phyloP scores from a whole-genome alignment of 2,329 filamentous ascomycete species.

The Clathrospora elynae region DNA sequence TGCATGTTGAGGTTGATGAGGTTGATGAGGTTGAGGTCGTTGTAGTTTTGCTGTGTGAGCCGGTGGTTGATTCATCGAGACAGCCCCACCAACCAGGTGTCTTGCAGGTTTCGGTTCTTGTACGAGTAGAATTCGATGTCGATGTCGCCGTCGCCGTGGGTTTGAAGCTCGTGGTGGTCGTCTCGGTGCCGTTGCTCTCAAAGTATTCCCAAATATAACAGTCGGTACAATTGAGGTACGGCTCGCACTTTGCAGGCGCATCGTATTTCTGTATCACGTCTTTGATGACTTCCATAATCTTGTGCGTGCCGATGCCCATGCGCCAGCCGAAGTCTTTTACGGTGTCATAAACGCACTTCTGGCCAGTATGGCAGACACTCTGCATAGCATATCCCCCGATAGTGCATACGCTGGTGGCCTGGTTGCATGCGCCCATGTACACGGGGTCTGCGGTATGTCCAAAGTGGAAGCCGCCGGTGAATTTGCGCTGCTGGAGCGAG shows the following conservation, averaged over 20 bases:
- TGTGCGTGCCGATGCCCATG: slow-evolving; percentile 87
- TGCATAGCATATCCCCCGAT: slow-evolving; percentile 94
- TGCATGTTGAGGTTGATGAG: slow-evolving; percentile 50
- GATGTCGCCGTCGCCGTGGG: slow-evolving; percentile 59
- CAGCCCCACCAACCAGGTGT: slow-evolving; percentile 94
- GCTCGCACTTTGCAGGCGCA: slow-evolving; percentile 73
- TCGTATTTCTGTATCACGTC: slow-evolving; percentile 88
- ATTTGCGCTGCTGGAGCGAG: slow-evolving; percentile 63
- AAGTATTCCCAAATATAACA: slow-evolving; percentile 95
- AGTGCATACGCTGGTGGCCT: slow-evolving; percentile 84
- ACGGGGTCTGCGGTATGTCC: slow-evolving; percentile 96
- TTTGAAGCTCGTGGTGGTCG: slow-evolving; percentile 63
- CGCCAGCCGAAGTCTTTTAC: slow-evolving; percentile 91
- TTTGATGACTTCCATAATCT: slow-evolving; percentile 84
- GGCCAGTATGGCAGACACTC: slow-evolving; percentile 86
- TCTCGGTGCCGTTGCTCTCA: slow-evolving; percentile 85
- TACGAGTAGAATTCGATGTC: slow-evolving; percentile 55
- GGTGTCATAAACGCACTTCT: slow-evolving; percentile 89
- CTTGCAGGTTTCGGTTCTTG: slow-evolving; percentile 82
- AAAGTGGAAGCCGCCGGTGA: slow-evolving; percentile 85
- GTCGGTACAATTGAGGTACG: slow-evolving; percentile 79
- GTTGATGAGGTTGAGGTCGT: slow-evolving; percentile 48
- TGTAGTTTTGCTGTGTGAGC: slow-evolving; percentile 53
- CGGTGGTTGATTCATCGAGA: slow-evolving; percentile 66
- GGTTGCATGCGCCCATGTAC: slow-evolving; percentile 92